phyloP scores from a whole-genome alignment of 164 flowering plant genomes.

The Annona squamosa region DNA sequence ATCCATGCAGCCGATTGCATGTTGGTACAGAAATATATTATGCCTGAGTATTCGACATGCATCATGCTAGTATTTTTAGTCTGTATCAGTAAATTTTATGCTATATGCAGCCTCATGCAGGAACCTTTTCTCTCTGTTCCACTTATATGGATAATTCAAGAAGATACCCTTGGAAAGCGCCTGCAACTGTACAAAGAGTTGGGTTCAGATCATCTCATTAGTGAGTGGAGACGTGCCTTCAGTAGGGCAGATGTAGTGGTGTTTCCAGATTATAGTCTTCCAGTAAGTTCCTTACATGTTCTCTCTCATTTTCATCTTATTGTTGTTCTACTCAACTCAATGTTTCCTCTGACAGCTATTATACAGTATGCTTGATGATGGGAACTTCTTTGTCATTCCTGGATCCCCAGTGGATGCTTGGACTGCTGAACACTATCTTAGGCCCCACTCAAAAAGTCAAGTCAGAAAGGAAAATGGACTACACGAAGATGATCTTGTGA shows the following conservation, averaged over 20 bases:
- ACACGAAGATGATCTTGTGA: slow-evolving; percentile 55
- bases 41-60: not conserved
- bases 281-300: slow-evolving; percentile 40
- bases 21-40: not conserved
- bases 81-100: slow-evolving; percentile 23
- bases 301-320: not conserved
- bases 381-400: slow-evolving; percentile 94
- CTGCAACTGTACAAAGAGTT: slow-evolving; percentile 52
- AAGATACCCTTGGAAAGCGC: slow-evolving; percentile 74
- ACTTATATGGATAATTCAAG: slow-evolving; percentile 85
- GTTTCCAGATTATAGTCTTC: slow-evolving; percentile 73
- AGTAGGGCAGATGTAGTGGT: slow-evolving; percentile 74
- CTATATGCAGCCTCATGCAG: slow-evolving; percentile 98
- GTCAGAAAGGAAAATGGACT: slow-evolving; percentile 47
- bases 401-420: slow-evolving; percentile 84
- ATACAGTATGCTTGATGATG: slow-evolving; percentile 79
- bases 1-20: not conserved
- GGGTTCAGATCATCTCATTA: slow-evolving; percentile 59
- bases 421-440: slow-evolving; percentile 68
- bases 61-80: not conserved
- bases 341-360: slow-evolving; percentile 60
- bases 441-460: slow-evolving; percentile 50
- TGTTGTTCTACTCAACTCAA: not conserved
- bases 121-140: slow-evolving; percentile 95
- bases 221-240: slow-evolving; percentile 70